Evolutionary conservation across 371 early-diverging fungal species (phyloP).

Genomic region (Batkoa obscura): DNA sequence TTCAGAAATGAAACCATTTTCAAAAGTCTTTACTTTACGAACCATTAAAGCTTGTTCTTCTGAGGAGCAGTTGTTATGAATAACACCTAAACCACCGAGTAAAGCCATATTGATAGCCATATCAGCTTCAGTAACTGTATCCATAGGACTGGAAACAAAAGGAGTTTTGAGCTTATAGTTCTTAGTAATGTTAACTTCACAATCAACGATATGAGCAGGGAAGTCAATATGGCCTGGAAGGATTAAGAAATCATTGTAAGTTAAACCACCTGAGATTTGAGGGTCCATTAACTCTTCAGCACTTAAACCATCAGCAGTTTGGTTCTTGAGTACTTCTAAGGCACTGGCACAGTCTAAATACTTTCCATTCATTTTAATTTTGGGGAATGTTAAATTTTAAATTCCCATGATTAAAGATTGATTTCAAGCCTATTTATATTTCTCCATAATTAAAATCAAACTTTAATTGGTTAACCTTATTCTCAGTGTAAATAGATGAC

Average conservation of each 20-base stretch:
- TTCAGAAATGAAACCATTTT: slow-evolving; percentile 94
- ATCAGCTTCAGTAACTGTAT: slow-evolving; percentile 90
- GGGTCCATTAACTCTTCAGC: slow-evolving; percentile 53
- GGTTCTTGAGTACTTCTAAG: slow-evolving; percentile 15
- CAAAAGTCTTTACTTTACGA: slow-evolving; percentile 90
- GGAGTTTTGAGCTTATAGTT: slow-evolving; percentile 77
- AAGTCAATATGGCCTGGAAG: slow-evolving; percentile 92
- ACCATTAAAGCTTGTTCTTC: slow-evolving; percentile 95
- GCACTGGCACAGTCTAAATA: slow-evolving; percentile 24
- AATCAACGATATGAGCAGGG: slow-evolving; percentile 49
- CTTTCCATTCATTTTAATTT: neutral
- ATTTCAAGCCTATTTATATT: no score
- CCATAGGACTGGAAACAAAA: slow-evolving; percentile 89
- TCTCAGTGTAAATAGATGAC: no score
- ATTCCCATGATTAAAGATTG: no score
- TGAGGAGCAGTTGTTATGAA: slow-evolving; percentile 90
- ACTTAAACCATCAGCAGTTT: slow-evolving; percentile 49
- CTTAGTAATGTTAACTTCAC: slow-evolving; percentile 69
- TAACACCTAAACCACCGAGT: slow-evolving; percentile 88
- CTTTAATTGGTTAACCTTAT: no score
- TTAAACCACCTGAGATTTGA: slow-evolving; percentile 61
- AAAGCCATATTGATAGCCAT: slow-evolving; percentile 96
- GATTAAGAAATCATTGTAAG: slow-evolving; percentile 94
- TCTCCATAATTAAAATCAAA: no score
- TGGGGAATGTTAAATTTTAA: no score